Percentiles rank a stretch among this genome's conserved stretches.
These are phyloP conservation scores for Globisporangium megalacanthum DNA, from an alignment of 352 stramenopile genomes.

Conservation along the genomic window DNA sequence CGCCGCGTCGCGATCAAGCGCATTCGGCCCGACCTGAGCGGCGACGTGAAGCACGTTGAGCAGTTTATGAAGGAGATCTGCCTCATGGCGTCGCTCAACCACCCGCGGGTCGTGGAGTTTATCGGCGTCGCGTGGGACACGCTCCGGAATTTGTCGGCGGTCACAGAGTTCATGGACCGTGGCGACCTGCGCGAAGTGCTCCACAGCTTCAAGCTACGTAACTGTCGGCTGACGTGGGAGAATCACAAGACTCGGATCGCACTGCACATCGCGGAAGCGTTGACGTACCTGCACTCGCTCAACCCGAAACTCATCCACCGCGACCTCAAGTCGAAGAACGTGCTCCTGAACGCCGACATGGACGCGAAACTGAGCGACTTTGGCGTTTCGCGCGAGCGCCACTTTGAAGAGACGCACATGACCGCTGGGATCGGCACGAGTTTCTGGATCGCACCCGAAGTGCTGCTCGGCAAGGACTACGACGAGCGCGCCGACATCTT, in stretches of 20 bases:
- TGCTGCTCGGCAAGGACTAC: constrained; percentile 53
- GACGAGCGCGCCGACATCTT: constrained; percentile 56
- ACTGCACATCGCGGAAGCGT: background rate
- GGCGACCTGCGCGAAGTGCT: constrained; percentile 63
- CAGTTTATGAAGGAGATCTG: constrained; percentile 62
- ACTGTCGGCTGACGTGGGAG: background rate
- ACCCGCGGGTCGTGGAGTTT: constrained; percentile 62
- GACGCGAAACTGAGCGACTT: constrained; percentile 79
- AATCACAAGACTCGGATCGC: background rate
- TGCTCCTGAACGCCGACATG: constrained; percentile 31
- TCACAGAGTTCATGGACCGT: constrained; percentile 73
- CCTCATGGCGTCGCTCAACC: constrained; percentile 46
- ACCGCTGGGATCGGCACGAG: constrained; percentile 60
- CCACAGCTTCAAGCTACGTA: background rate
- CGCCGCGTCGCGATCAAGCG: constrained; percentile 61
- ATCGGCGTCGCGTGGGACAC: constrained; percentile 64
- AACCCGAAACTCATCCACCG: background rate
- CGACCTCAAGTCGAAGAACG: constrained; percentile 1
- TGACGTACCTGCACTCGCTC: background rate
- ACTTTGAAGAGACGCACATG: constrained; percentile 60
- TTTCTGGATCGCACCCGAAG: constrained; percentile 71
- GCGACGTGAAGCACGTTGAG: constrained; percentile 52
- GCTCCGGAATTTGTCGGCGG: constrained; percentile 41
- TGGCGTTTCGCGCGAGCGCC: constrained; percentile 49
- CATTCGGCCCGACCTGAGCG: constrained; percentile 42